Percentiles rank a stretch among this genome's conserved stretches.
These are phyloP conservation scores for Parasarocladium wereldwijsianum DNA, from an alignment of 2,329 filamentous ascomycete species.

Conservation along the genomic window DNA sequence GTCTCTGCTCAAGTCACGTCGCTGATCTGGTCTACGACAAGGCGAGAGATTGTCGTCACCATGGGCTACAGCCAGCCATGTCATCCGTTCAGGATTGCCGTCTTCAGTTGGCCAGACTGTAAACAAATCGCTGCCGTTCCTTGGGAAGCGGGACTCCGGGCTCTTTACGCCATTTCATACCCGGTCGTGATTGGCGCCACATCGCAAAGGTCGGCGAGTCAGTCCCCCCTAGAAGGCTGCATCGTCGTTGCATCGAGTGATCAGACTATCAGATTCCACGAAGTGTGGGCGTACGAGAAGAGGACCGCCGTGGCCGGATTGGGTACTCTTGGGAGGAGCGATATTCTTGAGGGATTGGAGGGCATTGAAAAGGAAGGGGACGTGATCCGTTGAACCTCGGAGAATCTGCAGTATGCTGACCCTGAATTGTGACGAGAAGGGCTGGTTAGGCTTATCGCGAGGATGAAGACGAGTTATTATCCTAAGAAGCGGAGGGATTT, in stretches of 20 bases:
- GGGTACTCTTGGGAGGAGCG: constrained; percentile 63
- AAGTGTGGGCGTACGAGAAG: constrained; percentile 65
- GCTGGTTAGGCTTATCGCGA: too few relatives aligned
- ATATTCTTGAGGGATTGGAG: constrained; percentile 70
- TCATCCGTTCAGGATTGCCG: constrained; percentile 75
- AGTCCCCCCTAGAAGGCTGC: constrained; percentile 32
- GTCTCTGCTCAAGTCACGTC: constrained; percentile 89
- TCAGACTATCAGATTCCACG: constrained; percentile 86
- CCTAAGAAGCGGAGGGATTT: neutral
- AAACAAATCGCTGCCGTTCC: constrained; percentile 72
- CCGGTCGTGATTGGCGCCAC: constrained; percentile 32
- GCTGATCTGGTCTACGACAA: constrained; percentile 75
- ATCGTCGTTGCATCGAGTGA: constrained; percentile 88
- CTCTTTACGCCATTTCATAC: constrained; percentile 78
- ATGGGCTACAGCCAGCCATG: constrained; percentile 90
- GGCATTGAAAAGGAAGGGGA: constrained; percentile 63
- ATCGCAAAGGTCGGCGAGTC: constrained; percentile 11
- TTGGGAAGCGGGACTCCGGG: constrained; percentile 66
- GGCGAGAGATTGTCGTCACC: constrained; percentile 79
- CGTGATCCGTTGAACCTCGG: constrained; percentile 50
- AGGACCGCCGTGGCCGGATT: constrained; percentile 35
- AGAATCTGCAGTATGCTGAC: too few relatives aligned
- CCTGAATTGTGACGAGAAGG: too few relatives aligned
- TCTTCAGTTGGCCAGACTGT: constrained; percentile 92
- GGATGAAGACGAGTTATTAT: too few relatives aligned